Evolutionary conservation across 2,329 filamentous ascomycete genomes (phyloP), one percentile per base, ranked within the genome.

Genomic region (Sclerotinia nivalis): DNA sequence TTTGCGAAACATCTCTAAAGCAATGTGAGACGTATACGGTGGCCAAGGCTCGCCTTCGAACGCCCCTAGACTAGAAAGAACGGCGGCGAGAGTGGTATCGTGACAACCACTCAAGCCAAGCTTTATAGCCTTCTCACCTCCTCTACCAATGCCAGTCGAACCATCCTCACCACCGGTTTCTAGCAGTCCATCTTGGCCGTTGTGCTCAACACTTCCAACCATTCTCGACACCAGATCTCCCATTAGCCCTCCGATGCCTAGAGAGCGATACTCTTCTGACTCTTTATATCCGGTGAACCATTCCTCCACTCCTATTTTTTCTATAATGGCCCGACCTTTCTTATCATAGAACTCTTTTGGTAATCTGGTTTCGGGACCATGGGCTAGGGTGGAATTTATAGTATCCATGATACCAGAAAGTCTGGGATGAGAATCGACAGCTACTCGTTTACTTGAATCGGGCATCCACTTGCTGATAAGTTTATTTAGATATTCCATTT

Each of bases 321-420:
- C 88, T 70, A 96, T 87, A 71, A 93, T 91, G 4, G 84, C 84
- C 64, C 88, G 85, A 5, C 86, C 88, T 77, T 89, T 90, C 25
- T 85, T 78, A 77, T 97, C 93, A 80, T 98, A 98, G 80, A 99
- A 98, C 72, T 93, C 91, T 13, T 85, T 83, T 0, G 96, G 96
- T 3, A 98, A 85, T 59, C 86, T 88, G 0, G 94, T 97, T 15
- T 87, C 86, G 0, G 91, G 87, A 0, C 92, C 93, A 78, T 98
- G 96, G 2, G 94, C 95, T 18, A 91, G 84, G 0, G 93, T 97
- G 9, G 93, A 88, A 78, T 97, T 98, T 77, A 98, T 87, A 0
- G 93, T 96, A 81, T 99, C 96, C 91, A 97, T 93, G 76, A 99
- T 91, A 67, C 96, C 96, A 8, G 89, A 93, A 18, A 98, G 84